Evolutionary conservation across 2,329 filamentous ascomycete genomes (phyloP), one percentile per base, ranked within the genome.

Genomic region (Clarireedia paspali): DNA sequence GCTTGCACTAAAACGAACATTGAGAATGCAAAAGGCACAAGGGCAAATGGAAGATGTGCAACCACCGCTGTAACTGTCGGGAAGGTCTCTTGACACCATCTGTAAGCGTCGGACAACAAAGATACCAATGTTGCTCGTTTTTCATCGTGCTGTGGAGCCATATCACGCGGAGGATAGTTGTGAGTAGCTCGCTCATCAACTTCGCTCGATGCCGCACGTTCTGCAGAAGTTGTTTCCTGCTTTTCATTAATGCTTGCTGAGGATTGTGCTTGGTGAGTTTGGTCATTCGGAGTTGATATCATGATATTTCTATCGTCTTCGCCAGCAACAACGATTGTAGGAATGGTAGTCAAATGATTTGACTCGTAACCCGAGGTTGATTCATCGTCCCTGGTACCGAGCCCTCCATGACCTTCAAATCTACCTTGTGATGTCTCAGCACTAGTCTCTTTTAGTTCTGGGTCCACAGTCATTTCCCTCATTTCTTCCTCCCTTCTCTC

Each of bases 1-100:
- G 79, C 85, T 65, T 90, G 85, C 0, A 89, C 86, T 0, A 90
- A 77, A 9, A 89, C 77, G 59, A 89, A 89, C 86, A 89, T 89
- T 59, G 79, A 76, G 55, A 90, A 83, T 0, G 85, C 82, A 63
- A 89, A 89, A 0, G 87, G 86, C 0, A 90, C 75, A 0, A 89
- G 76, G 0, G 83, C 77, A 53, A 86, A 80, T 0, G 87, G 87
- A 1, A 90, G 73, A 65, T 88, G 84, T 0, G 78, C 71, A 5
- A 85, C 67, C 0, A 89, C 85, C 0, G 82, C 80, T 20, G 82
- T 81, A 1, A 81, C 80, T 0, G 85, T 89, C 0, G 87, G 87
- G 48, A 89, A 89, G 0, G 85, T 89, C 64, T 85, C 83, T 59
- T 85, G 82, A 0, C 72, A 72, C 84, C 84, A 88, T n/a, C 67